Conservation (phyloP, 2,329 filamentous ascomycete genomes). For the Cercospora citrullina region DNA sequence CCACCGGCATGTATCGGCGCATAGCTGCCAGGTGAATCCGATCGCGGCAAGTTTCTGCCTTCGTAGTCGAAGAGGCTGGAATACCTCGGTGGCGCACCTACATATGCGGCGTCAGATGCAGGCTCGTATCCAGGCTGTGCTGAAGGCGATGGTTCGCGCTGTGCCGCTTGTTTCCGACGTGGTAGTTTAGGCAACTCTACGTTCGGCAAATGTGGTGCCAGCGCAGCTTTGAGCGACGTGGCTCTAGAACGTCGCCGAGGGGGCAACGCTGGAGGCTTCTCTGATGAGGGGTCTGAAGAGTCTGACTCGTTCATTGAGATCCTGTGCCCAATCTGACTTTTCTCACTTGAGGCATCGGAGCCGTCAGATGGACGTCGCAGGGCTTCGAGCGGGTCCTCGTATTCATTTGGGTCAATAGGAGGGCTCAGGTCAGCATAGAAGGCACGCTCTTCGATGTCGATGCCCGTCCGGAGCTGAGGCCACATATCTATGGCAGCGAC, state of each 20-base stretch:
- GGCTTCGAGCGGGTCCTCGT: slow-evolving; percentile 51
- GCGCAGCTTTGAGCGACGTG: slow-evolving; percentile 24
- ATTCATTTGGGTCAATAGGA: slow-evolving; percentile 45
- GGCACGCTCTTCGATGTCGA: slow-evolving; percentile 40
- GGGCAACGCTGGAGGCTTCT: slow-evolving; percentile 41
- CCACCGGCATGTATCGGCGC: slow-evolving; percentile 45
- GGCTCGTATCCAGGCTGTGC: slow-evolving; percentile 13
- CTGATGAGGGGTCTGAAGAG: slow-evolving; percentile 17
- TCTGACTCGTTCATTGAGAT: slow-evolving; percentile 49
- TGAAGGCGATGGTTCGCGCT: slow-evolving; percentile 35
- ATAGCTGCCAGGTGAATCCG: slow-evolving; percentile 44
- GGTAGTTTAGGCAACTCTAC: slow-evolving; percentile 24
- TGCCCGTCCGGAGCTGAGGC: slow-evolving; percentile 46
- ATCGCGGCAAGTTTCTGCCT: slow-evolving; percentile 37
- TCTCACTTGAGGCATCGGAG: slow-evolving; percentile 27
- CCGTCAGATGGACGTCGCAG: slow-evolving; percentile 11
- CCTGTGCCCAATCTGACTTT: slow-evolving; percentile 40
- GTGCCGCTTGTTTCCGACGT: slow-evolving; percentile 46
- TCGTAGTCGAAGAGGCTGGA: slow-evolving; percentile 44
- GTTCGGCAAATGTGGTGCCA: slow-evolving; percentile 24
- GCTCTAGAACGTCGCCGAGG: slow-evolving; percentile 36
- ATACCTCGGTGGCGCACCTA: slow-evolving; percentile 46
- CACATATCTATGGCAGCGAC: slow-evolving; percentile 51
- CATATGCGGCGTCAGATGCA: slow-evolving; percentile 35
- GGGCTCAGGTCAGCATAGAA: slow-evolving; percentile 46